Base-by-base conservation (phyloP, 78 protist species). In the Dictyostelium firmibasis region DNA sequence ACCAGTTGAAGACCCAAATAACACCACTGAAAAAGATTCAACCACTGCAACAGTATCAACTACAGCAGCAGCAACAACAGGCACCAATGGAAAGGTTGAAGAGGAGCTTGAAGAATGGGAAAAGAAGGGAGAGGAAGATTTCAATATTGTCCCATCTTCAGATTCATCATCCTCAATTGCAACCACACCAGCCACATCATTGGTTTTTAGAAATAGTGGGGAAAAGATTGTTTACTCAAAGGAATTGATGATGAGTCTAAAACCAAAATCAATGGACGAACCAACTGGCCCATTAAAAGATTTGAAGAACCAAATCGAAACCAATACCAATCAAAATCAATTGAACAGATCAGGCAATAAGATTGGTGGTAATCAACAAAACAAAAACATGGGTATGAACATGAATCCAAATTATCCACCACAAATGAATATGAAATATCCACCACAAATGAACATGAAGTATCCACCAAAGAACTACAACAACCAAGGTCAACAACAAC, bases 81-180 rank as follows among this genome's bases (percentile, higher is more conserved):
- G 53, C 2, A 29, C 85, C 10, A 43, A 18, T 18, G 86, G 72
- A 25, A 47, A 76, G 2, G 79, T 72, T 72, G 92, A 41, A 29
- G 92, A 86, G 25, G 92, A 76, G 23, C 72, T 72, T 18, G 92
- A 86, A 60, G 92, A 86, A 33, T 86, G 92, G 92, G 92, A 86
- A 38, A 86, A 86, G 84, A 76, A 76, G 5, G 85, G 41, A 8
- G 76, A 44, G 3, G 77, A 74, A 27, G 76, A 31, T 31, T 77
- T 77, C 18, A 77, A 23, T 41, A 10, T 77, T 11, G 38, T 84
- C 2, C 16, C 20, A 53, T 18, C 43, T 11, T 29, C 81, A 38
- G 43, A 18, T 27, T 29, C 82, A 36, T 27, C 82, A 6, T 29
- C 85, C 0, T 79, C 84, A 9, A 18, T 43, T 47, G 4, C 83